Conservation (phyloP, 1,284 basidiomycete genomes). For the Singerocomus rubriflavus region DNA sequence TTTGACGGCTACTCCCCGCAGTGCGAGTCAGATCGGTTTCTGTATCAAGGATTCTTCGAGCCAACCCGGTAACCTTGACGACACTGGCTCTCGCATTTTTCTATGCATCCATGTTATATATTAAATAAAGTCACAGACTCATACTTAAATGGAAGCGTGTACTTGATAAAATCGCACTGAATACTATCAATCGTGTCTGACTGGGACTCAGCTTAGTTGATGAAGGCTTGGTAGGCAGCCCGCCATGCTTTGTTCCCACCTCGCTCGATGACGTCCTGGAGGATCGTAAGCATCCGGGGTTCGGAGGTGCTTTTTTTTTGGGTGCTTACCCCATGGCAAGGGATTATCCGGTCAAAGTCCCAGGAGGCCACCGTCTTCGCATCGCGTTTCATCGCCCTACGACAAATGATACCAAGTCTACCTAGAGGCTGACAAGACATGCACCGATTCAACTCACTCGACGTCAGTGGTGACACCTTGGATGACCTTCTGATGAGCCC, state of each 20-base stretch:
- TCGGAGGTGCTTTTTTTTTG: background rate
- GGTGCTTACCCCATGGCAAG: constrained; percentile 81
- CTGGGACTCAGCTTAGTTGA: constrained; percentile 14
- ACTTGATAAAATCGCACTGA: background rate
- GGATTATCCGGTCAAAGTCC: constrained; percentile 89
- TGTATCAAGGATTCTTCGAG: background rate
- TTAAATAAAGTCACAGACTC: background rate
- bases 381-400: constrained; percentile 71
- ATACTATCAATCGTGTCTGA: background rate
- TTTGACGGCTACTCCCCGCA: background rate
- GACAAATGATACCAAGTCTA: background rate
- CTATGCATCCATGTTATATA: constrained; percentile 1
- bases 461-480: constrained; percentile 29
- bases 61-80: background rate
- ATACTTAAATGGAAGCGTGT: background rate
- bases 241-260: constrained; percentile 72
- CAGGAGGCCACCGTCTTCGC: constrained; percentile 71
- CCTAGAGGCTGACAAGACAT: background rate
- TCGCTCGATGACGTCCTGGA: constrained; percentile 75
- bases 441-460: constrained; percentile 22
- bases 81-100: too few species aligned
- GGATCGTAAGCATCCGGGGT: constrained; percentile 5
- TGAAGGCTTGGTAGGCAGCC: constrained; percentile 36
- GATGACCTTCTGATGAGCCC: constrained; percentile 55
- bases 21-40: background rate